phyloP scores from a whole-genome alignment of 768 basidiomycete species.

The Lyophyllum atratum region DNA sequence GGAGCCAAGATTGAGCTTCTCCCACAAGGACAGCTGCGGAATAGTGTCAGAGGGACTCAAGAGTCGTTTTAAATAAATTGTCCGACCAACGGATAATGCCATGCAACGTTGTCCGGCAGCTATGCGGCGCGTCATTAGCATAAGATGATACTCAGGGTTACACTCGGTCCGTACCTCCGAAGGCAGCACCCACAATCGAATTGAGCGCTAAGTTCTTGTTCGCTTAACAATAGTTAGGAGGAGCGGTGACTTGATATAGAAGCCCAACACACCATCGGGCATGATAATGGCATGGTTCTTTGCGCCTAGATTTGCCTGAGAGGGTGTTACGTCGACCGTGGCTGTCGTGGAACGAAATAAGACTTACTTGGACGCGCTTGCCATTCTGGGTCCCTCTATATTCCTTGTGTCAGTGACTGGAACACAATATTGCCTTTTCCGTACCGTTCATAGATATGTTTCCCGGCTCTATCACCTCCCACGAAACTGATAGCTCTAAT shows the following conservation, averaged over 20 bases:
- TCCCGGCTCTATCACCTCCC: slow-evolving; percentile 90
- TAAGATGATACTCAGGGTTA: slow-evolving; percentile 5
- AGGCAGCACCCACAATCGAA: slow-evolving; percentile 91
- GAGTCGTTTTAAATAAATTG: neutral
- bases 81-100: slow-evolving; percentile 90
- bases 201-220: slow-evolving; percentile 93
- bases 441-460: slow-evolving; percentile 89
- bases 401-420: slow-evolving; percentile 5
- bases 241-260: neutral
- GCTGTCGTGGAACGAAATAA: neutral
- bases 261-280: slow-evolving; percentile 74
- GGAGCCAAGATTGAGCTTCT: slow-evolving; percentile 75
- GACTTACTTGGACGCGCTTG: slow-evolving; percentile 78
- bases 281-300: slow-evolving; percentile 95
- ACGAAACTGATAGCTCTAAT: slow-evolving; percentile 98
- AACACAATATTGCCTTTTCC: slow-evolving; percentile 2
- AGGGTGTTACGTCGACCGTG: neutral
- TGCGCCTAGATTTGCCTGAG: slow-evolving; percentile 76
- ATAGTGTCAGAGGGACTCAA: slow-evolving; percentile 1
- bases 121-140: slow-evolving; percentile 24
- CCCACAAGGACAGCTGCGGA: slow-evolving; percentile 78
- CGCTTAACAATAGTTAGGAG: slow-evolving; percentile 43
- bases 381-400: slow-evolving; percentile 79
- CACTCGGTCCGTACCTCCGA: slow-evolving; percentile 61
- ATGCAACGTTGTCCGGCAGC: slow-evolving; percentile 98